Base-by-base conservation (phyloP, 208 protist genomes). In the Strigomonas galati region DNA sequence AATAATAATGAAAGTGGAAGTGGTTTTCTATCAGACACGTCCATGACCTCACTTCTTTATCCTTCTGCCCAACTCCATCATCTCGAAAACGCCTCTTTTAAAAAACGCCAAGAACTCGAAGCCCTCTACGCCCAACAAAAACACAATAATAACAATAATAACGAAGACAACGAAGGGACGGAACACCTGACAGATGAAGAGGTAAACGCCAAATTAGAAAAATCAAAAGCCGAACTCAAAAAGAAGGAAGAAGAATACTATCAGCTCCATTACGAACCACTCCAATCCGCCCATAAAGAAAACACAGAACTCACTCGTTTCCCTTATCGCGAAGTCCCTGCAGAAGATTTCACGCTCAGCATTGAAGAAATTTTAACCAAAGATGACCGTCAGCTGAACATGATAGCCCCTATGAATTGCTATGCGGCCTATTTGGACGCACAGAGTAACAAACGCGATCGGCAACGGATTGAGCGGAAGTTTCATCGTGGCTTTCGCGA, bases 361-460 rank as follows among this genome's bases (percentile, higher is more conserved):
- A 59, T 90, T 23, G 86, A 96, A 65, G 89, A 97, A 31, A 94
- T 97, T 37, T 81, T 97, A 26, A 71, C 82, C 3, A 71, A 79
- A 12, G 92, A 97, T 78, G 92, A 97, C 56, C 85, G 92, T 0
- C 88, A 93, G 66, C 83, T 97, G 28, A 97, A 97, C 74, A 92
- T 94, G 81, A 85, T 97, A 46, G 92, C 86, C 24, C 92, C 92
- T n/a, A 87, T 97, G 83, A 85, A 78, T 61, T 97, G 89, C 75
- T 97, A 97, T 70, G 89, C 92, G 0, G 84, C 92, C 0, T 97
- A 96, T 76, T 74, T 91, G 2, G 74, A 84, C 54, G 72, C 80
- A 57, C 65, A 67, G 0, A 80, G 65, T 48, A 96, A 96, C 74
- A 35, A 65, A 59, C 77, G 85, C 7, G 90, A 96, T 74, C 80